Base-by-base conservation (phyloP, 768 basidiomycete genomes). In the Russula earlei region DNA sequence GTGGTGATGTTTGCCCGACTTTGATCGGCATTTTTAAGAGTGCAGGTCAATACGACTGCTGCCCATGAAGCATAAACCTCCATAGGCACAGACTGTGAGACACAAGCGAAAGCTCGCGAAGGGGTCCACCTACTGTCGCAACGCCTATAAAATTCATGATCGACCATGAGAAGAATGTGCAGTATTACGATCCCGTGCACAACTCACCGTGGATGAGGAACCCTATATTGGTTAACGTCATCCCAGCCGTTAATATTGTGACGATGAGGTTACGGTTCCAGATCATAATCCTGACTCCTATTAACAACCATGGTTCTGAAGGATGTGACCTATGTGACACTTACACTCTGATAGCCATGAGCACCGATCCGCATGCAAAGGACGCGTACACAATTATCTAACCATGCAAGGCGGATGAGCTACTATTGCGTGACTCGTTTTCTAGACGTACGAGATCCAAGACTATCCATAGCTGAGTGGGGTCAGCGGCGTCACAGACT, bases 311-410 rank as follows among this genome's bases (percentile, higher is more conserved):
- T 5, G 1, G 44, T 38, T 15, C n/a, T 11, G 7, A 41, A 1
- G 12, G 12, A 17, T 20, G 33, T 46, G 15, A n/a, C 7, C 1
- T 3, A 29, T 24, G 37, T 1, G 24, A 17, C 19, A 10, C 56
- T 51, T 25, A 57, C 56, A 57, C 50, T 44, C 56, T 50, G 2
- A 57, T 15, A 9, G 50, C 15, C 31, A 57, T 57, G 19, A 57
- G 56, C 12, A n/a, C 7, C 3, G 50, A 57, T 37, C 44, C 50
- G 40, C 42, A 51, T 3, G 42, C 44, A 25, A 57, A 52, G 14
- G 50, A 34, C 4, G 29, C 22, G 45, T 47, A 52, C 1, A 25
- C 50, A 14, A 41, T 12, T 22, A 40, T 41, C 50, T 57, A 15
- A 11, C 15, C 15, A 22, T 31, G 17, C 17, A 7, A 22, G 1